A percentile compares a stretch with the other conserved stretches of the same genome.
phyloP scores from a whole-genome alignment of 192 early-diverging fungal genomes.

The Thamnidium elegans region DNA sequence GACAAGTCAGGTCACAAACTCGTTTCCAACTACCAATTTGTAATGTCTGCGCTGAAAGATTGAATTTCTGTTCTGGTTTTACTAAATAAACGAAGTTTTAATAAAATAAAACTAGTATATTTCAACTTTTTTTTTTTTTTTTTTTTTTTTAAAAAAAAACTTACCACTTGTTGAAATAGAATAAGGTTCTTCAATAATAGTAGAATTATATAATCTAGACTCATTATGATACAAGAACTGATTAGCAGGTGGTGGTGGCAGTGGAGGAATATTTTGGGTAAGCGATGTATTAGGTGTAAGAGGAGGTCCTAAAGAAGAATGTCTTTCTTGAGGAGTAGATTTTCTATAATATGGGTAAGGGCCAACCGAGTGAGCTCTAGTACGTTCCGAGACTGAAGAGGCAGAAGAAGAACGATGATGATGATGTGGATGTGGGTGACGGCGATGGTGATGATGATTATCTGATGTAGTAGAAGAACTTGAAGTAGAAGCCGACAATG shows the following conservation, averaged over 20 bases:
- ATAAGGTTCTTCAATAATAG: slow-evolving; percentile 10
- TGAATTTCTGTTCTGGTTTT: neutral
- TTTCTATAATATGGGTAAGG: slow-evolving; percentile 8
- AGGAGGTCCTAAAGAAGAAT: slow-evolving; percentile 7
- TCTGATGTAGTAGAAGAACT: slow-evolving; percentile 12
- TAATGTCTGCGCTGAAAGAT: slow-evolving; percentile 52
- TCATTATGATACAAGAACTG: neutral
- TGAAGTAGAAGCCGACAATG: slow-evolving; percentile 11
- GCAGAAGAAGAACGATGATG: slow-evolving; percentile 3
- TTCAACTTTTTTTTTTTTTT: neutral
- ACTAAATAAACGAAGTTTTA: neutral
- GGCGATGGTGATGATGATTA: neutral
- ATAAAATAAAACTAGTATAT: neutral
- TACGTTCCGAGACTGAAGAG: slow-evolving; percentile 11
- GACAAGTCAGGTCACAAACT: slow-evolving; percentile 56
- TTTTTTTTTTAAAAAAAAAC: no score
- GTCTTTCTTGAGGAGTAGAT: slow-evolving; percentile 7
- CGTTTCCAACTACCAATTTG: slow-evolving; percentile 64
- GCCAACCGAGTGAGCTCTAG: slow-evolving; percentile 26
- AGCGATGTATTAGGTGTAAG: no score
- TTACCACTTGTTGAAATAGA: neutral
- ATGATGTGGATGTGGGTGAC: neutral
- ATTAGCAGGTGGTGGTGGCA: neutral
- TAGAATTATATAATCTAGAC: neutral
- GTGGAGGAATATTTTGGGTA: neutral